Evolutionary conservation across 1,139 yeast species (phyloP).

Genomic region (Candida mesenterica): DNA sequence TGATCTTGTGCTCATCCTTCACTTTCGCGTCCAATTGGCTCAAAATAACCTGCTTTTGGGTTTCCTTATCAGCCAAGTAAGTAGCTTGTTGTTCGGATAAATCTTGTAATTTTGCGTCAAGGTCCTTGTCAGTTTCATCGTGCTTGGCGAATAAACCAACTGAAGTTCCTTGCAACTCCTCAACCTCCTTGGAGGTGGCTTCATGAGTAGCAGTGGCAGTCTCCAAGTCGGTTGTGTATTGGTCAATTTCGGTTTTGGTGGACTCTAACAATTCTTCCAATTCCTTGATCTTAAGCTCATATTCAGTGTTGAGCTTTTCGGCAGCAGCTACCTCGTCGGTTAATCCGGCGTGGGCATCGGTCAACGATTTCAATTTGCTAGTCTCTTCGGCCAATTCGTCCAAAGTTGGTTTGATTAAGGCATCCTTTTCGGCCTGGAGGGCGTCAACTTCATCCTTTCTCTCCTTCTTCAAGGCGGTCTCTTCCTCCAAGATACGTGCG

Average conservation of each 20-base stretch:
- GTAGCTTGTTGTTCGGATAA: constrained; percentile 31
- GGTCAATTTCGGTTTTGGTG: constrained; percentile 38
- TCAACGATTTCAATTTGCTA: constrained; percentile 38
- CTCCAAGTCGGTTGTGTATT: constrained; percentile 31
- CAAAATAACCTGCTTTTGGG: constrained; percentile 35
- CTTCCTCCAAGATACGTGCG: constrained; percentile 43
- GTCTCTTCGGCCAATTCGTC: constrained; percentile 41
- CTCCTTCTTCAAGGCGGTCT: constrained; percentile 36
- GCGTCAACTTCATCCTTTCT: constrained; percentile 45
- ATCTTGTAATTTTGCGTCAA: constrained; percentile 31
- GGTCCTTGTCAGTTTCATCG: constrained; percentile 22
- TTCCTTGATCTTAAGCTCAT: constrained; percentile 33
- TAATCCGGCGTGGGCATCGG: constrained; percentile 39
- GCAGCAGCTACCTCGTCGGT: constrained; percentile 34
- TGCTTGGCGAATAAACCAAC: constrained; percentile 26
- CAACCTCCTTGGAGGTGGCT: constrained; percentile 33
- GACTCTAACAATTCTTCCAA: constrained; percentile 37
- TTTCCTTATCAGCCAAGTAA: constrained; percentile 28
- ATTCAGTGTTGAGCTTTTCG: constrained; percentile 33
- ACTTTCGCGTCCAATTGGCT: constrained; percentile 33
- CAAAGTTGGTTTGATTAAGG: constrained; percentile 38
- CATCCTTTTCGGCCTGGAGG: constrained; percentile 48
- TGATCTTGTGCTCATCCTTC: constrained; percentile 44
- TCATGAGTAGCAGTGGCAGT: constrained; percentile 30
- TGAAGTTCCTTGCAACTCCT: constrained; percentile 27